Evolutionary conservation across 306 rosid genomes (phyloP), one percentile per base, ranked within the genome.

Genomic region (Luffa acutangula): DNA sequence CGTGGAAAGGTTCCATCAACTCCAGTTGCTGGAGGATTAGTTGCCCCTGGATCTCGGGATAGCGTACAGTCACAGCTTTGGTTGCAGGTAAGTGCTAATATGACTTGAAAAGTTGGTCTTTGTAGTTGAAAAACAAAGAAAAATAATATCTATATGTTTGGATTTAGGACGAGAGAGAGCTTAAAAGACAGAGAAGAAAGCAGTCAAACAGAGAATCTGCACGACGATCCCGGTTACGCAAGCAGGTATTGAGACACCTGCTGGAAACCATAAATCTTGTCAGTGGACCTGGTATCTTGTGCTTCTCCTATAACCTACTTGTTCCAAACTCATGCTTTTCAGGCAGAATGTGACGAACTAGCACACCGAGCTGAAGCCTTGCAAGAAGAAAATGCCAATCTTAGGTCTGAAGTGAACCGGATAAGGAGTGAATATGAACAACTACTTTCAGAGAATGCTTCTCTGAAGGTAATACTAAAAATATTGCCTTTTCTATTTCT

Each of bases 191-290:
- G 85, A 90, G 93, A 82, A 87, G 99, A 81, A 95, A 95, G 87
- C 97, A 95, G 83, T 95, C 99, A 15, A 95, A 95, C 56, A 87
- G 99, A 82, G 99, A 95, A 87, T 95, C 99, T 60, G 99, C 99
- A 77, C 95, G 99, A 45, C 86, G 99, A 63, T 95, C 99, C 63
- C 92, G 99, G 86, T 82, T 95, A 89, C 97, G 99, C 73, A 95
- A 95, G 87, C 99, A 95, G 99, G 99, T 93, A 64, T 81, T 51
- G 31, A 75, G 31, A 52, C 36, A 39, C 43, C 11, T 59, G 39
- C 69, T 53, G 74, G 14, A 54, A 36, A 41, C 49, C 15, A 67
- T 76, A 84, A 17, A 17, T 75, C 64, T 75, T 17, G 33, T 52
- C 34, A 33, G 57, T 21, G 2, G 33, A 52, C 63, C 34, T 15